Conservation (phyloP, 2,329 filamentous ascomycete genomes). For the Xylariaceae sp. region DNA sequence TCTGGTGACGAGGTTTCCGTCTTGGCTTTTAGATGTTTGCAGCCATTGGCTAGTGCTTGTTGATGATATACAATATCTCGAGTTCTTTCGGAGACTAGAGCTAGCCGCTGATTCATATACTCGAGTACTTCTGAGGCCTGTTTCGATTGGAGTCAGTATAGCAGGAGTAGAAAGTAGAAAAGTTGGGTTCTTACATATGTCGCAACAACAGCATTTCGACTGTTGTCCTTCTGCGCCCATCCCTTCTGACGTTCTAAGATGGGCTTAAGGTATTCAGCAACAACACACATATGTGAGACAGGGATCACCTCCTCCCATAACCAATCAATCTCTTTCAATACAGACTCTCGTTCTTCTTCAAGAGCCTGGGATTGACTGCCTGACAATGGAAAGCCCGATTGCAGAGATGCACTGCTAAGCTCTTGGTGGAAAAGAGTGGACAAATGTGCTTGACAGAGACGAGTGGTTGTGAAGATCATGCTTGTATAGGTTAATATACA, state of each 20-base stretch:
- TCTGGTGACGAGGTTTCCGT: background rate
- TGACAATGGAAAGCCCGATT: no score
- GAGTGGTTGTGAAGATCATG: conserved; percentile 15
- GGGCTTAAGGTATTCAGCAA: conserved; percentile 28
- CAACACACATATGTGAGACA: conserved; percentile 33
- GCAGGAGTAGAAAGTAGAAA: background rate
- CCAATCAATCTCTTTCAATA: conserved; percentile 29
- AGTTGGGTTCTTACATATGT: conserved; percentile 17
- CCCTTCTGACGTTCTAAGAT: conserved; percentile 14
- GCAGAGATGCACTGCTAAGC: background rate
- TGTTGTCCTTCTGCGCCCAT: conserved; percentile 7
- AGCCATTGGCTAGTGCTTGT: conserved; percentile 10
- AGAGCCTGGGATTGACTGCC: conserved; percentile 1
- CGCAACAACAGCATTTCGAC: conserved; percentile 8
- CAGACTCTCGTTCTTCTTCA: conserved; percentile 11
- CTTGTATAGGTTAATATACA: conserved; percentile 3
- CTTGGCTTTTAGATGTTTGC: background rate
- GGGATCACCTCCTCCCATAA: conserved; percentile 34
- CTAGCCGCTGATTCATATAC: conserved; percentile 16
- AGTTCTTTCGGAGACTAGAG: conserved; percentile 11
- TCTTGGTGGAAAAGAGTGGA: conserved; percentile 12
- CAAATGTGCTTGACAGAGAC: conserved; percentile 11
- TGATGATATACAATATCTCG: conserved; percentile 14
- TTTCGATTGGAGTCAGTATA: conserved; percentile 3
- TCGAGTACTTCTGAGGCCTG: conserved; percentile 11